These are phyloP conservation scores for Hanseniaspora mollemarum DNA, from an alignment of 805 yeast species.

Conservation along the genomic window DNA sequence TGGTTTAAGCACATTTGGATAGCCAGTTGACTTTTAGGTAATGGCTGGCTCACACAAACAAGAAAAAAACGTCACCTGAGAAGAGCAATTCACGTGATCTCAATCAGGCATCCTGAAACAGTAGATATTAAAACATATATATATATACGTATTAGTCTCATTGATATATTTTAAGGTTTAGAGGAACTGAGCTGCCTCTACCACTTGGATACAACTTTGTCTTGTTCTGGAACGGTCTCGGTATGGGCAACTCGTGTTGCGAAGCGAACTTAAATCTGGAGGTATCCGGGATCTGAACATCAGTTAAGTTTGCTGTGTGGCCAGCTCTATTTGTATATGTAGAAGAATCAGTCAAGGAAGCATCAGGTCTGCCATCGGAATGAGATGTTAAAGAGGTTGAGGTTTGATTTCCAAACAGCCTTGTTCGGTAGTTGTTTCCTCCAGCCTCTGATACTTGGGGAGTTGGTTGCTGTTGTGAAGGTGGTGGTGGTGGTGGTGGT, in stretches of 20 bases:
- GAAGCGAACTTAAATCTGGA: slow-evolving; percentile 57
- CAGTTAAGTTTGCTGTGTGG: slow-evolving; percentile 26
- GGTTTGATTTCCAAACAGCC: no score
- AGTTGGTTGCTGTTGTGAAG: neutral
- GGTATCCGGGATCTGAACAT: slow-evolving; percentile 48
- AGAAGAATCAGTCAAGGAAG: slow-evolving; percentile 13
- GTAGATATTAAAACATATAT: no score
- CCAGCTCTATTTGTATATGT: slow-evolving; percentile 25
- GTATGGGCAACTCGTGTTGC: slow-evolving; percentile 64
- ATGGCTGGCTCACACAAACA: no score
- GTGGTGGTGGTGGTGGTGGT: slow-evolving; percentile 16
- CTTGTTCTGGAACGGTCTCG: slow-evolving; percentile 63
- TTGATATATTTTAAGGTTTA: slow-evolving; percentile 41
- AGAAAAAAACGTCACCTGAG: no score
- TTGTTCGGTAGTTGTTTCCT: no score
- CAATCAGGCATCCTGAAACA: no score
- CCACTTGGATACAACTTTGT: slow-evolving; percentile 88
- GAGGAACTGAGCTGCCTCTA: slow-evolving; percentile 82
- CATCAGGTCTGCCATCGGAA: slow-evolving; percentile 23
- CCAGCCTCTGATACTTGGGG: neutral
- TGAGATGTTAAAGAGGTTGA: no score
- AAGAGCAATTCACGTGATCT: no score
- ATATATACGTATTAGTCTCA: neutral
- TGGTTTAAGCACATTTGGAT: no score
- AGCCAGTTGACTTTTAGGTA: no score